Conservation (phyloP, 768 basidiomycete species). For the Tephrocybe sp. region DNA sequence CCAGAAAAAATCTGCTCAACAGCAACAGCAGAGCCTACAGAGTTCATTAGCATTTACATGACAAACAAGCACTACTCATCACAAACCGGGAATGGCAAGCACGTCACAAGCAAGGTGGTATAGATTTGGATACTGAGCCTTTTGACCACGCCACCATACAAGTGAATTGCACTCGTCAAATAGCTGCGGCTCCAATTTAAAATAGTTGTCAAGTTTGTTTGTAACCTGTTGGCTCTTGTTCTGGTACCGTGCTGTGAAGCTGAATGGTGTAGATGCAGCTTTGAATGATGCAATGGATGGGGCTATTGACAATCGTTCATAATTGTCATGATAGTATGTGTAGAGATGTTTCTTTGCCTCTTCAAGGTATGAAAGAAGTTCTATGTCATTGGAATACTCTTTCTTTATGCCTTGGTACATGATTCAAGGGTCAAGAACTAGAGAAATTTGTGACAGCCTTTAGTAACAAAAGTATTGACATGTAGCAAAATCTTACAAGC, state of each 20-base stretch:
- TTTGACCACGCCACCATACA: constrained; percentile 25
- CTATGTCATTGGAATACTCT: constrained; percentile 19
- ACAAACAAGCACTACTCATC: neutral
- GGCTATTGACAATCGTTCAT: neutral
- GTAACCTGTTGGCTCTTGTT: neutral
- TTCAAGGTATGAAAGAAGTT: constrained; percentile 14
- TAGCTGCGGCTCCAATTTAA: constrained; percentile 20
- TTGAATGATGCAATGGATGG: neutral
- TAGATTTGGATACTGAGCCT: constrained; percentile 5
- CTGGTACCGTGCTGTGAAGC: neutral
- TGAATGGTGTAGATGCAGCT: neutral
- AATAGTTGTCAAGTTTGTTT: constrained; percentile 24
- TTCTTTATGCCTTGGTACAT: constrained; percentile 19
- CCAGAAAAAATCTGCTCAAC: constrained; percentile 4
- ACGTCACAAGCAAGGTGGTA: neutral
- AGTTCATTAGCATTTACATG: neutral
- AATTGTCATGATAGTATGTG: neutral
- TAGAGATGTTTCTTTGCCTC: constrained; percentile 4
- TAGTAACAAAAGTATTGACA: neutral
- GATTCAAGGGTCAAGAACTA: constrained; percentile 33
- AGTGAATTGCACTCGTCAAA: constrained; percentile 26
- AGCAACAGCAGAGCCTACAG: constrained; percentile 3
- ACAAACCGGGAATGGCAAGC: constrained; percentile 5
- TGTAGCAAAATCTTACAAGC: constrained; percentile 17
- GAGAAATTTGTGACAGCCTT: neutral